Evolutionary conservation across 2,329 filamentous ascomycete genomes (phyloP), one percentile per base, ranked within the genome.

Genomic region (Mycosphaerelloides madeirae): DNA sequence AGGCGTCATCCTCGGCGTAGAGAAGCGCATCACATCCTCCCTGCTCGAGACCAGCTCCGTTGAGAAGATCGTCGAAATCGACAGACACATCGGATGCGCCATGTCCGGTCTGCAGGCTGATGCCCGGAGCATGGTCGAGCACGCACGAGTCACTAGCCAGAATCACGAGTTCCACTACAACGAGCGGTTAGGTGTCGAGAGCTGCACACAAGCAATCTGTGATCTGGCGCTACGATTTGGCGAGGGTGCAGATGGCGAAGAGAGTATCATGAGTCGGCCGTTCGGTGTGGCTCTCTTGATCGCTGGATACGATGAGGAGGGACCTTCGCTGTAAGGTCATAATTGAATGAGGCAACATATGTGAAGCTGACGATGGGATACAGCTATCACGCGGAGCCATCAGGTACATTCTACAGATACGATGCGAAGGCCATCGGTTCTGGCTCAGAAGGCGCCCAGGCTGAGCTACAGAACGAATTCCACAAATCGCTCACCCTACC

Each of bases 1-100:
- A 68, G 93, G 93, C 64, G 90, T 97, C 51, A 85, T 98, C 65
- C 84, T 98, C 40, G 93, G 93, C 59, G 93, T 98, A 54, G 93
- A 98, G 76, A 98, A 98, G 81, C 90, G 93, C 64, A 93, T 98
- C 61, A 98, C 93, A 50, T 95, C 88, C 46, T 94, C 91, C 50
- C 85, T 98, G 52, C 87, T 98, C 63, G 93, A 97, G 73, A 95
- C 93, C 25, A 95, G 87, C 36, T 96, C 90, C 31, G 93, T 98
- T 63, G 93, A 98, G 73, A 98, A 98, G 81, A 97, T 98, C 63
- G 91, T 98, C 69, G 93, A 98, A 71, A 97, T 98, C 68, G 93
- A 98, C 75, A 83, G 87, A 66, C 93, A 98, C 76, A 96, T 98
- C 61, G 93, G 93, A 63, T 97, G 93, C 73, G 93, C 93, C 73